phyloP scores from a whole-genome alignment of 441 rosid genomes.

The Adansonia grandidieri region DNA sequence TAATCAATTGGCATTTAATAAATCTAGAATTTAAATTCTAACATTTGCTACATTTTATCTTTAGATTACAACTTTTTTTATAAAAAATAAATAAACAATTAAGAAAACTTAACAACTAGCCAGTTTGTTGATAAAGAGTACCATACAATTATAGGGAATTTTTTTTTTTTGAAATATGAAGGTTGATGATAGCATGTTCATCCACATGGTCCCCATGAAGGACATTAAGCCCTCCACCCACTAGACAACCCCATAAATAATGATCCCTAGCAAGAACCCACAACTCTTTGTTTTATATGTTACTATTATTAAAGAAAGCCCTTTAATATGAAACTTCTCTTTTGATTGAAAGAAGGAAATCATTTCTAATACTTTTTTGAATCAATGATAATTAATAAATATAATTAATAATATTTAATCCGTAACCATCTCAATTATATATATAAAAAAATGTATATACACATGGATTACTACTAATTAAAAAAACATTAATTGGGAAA shows the following conservation, averaged over 20 bases:
- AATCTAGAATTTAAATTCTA: too few relatives aligned
- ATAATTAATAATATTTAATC: not conserved
- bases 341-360: not conserved
- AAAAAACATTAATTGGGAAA: not conserved
- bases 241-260: conserved; percentile 46
- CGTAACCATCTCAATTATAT: too few relatives aligned
- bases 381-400: not conserved
- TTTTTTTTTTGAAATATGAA: not conserved
- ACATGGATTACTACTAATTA: too few relatives aligned
- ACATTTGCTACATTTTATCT: too few relatives aligned
- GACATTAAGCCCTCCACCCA: conserved; percentile 44
- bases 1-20: too few relatives aligned
- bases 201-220: conserved; percentile 55
- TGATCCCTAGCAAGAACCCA: conserved; percentile 32
- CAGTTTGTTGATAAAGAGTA: not conserved
- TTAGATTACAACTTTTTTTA: too few relatives aligned
- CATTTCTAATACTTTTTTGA: not conserved
- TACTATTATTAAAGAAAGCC: not conserved
- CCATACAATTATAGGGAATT: conserved; percentile 30
- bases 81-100: too few relatives aligned
- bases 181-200: conserved; percentile 42
- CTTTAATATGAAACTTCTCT: not conserved
- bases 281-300: conserved; percentile 18
- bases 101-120: conserved; percentile 14
- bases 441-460: too few relatives aligned